phyloP scores from a whole-genome alignment of 495 filamentous ascomycete genomes.

The Lichenothelia convexa region DNA sequence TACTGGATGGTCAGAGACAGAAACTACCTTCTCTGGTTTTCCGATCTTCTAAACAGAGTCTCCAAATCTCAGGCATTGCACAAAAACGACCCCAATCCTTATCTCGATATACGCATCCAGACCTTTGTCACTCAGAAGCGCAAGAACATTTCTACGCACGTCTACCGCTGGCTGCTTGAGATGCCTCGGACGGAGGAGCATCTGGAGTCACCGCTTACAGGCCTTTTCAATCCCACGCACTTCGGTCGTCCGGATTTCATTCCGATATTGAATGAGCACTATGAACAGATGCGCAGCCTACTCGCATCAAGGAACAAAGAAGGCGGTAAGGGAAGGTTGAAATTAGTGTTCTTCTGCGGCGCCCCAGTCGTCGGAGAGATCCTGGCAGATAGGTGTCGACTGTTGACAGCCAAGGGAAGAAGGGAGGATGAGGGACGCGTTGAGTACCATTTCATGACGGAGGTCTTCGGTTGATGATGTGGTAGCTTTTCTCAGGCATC shows the following conservation, averaged over 20 bases:
- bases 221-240: slow-evolving; percentile 22
- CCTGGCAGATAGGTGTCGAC: slow-evolving; percentile 11
- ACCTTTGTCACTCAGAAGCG: slow-evolving; percentile 24
- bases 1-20: slow-evolving; percentile 25
- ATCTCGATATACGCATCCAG: slow-evolving; percentile 22
- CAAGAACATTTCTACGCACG: slow-evolving; percentile 19
- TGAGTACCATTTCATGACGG: slow-evolving; percentile 28
- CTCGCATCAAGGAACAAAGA: slow-evolving; percentile 1
- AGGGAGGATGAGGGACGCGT: slow-evolving; percentile 59
- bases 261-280: slow-evolving; percentile 11
- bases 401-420: slow-evolving; percentile 32
- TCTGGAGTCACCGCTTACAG: slow-evolving; percentile 20
- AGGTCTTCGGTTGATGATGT: slow-evolving; percentile 30
- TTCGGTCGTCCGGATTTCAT: slow-evolving; percentile 15
- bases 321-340: slow-evolving; percentile 4
- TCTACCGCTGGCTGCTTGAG: slow-evolving; percentile 23
- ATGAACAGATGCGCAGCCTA: slow-evolving; percentile 8
- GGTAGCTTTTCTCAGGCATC: no score
- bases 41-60: slow-evolving; percentile 22
- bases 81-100: slow-evolving; percentile 1
- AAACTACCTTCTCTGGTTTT: slow-evolving; percentile 25
- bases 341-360: slow-evolving; percentile 14
- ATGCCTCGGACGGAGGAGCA: slow-evolving; percentile 19
- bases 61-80: slow-evolving; percentile 1
- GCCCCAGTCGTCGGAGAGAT: slow-evolving; percentile 10